phyloP scores from a whole-genome alignment of 2,329 filamentous ascomycete species.

The Didymella segeticola region DNA sequence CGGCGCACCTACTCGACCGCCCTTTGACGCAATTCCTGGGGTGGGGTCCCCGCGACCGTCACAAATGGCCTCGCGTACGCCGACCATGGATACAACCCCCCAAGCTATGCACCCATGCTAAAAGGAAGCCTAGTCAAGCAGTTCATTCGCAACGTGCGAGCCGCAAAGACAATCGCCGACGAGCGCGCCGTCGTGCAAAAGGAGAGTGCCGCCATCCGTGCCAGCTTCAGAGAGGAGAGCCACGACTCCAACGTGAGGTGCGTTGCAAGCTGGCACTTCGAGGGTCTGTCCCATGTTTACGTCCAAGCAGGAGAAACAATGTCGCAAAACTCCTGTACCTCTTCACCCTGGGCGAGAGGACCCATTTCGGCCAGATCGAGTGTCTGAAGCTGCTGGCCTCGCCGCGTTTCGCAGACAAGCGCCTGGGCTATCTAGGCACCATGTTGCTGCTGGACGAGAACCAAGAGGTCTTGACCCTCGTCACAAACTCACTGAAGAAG shows the following conservation, averaged over 20 bases:
- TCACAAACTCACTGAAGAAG: slow-evolving; percentile 98
- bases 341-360: slow-evolving; percentile 95
- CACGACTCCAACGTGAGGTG: slow-evolving; percentile 90
- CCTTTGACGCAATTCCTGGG: slow-evolving; percentile 35
- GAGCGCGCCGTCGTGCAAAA: slow-evolving; percentile 98
- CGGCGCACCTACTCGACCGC: slow-evolving; percentile 1
- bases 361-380: slow-evolving; percentile 99
- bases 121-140: slow-evolving; percentile 82
- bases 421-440: slow-evolving; percentile 91
- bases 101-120: slow-evolving; percentile 36
- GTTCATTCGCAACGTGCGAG: slow-evolving; percentile 98
- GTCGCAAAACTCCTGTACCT: slow-evolving; percentile 98
- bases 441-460: slow-evolving; percentile 98
- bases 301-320: slow-evolving; percentile 82
- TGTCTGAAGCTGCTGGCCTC: slow-evolving; percentile 97
- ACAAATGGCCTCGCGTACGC: slow-evolving; percentile 64
- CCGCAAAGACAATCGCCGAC: slow-evolving; percentile 98
- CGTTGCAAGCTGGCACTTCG: slow-evolving; percentile 28
- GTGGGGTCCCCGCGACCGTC: slow-evolving; percentile 59
- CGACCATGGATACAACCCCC: slow-evolving; percentile 33
- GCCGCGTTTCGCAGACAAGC: slow-evolving; percentile 96
- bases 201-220: slow-evolving; percentile 95
- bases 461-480: slow-evolving; percentile 94
- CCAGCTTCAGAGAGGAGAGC: slow-evolving; percentile 97
- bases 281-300: slow-evolving; percentile 31